Conservation (phyloP, 2,329 filamentous ascomycete genomes). For the Macroventuria anomochaeta region DNA sequence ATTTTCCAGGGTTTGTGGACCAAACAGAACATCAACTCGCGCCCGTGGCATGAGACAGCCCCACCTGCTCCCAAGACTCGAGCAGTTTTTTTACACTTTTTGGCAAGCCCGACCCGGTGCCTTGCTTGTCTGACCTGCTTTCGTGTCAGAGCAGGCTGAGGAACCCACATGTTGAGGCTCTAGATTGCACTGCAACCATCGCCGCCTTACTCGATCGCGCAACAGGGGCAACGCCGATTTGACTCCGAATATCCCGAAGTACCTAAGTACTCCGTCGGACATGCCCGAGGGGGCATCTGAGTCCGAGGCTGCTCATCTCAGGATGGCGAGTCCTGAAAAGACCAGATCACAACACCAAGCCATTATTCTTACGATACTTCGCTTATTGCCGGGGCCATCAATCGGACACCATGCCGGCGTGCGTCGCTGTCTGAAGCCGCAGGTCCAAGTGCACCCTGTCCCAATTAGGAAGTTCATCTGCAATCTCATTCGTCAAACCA, state of each 20-base stretch:
- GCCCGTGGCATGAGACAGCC: constrained; percentile 31
- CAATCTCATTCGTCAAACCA: constrained; percentile 27
- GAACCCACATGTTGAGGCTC: constrained; percentile 39
- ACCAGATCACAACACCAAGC: constrained; percentile 21
- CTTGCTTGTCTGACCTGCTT: constrained; percentile 19
- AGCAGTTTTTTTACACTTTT: constrained; percentile 33
- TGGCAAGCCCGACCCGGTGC: constrained; percentile 25
- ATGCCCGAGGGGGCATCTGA: constrained; percentile 15
- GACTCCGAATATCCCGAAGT: constrained; percentile 11
- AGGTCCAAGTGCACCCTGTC: background rate
- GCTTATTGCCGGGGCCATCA: constrained; percentile 27
- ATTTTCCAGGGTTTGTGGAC: constrained; percentile 30
- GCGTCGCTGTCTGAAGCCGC: background rate
- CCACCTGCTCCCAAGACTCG: constrained; percentile 33
- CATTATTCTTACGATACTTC: constrained; percentile 34
- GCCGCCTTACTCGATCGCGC: constrained; percentile 29
- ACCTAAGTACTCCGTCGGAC: constrained; percentile 13
- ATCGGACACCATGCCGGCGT: constrained; percentile 2
- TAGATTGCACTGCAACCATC: constrained; percentile 31
- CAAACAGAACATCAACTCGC: constrained; percentile 23
- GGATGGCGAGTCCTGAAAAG: constrained; percentile 3
- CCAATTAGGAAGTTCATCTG: constrained; percentile 27
- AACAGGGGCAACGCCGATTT: constrained; percentile 9
- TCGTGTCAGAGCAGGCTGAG: constrained; percentile 25
- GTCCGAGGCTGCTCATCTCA: constrained; percentile 8